Evolutionary conservation across 1,284 basidiomycete species (phyloP).

Genomic region (Malassezia furfur): DNA sequence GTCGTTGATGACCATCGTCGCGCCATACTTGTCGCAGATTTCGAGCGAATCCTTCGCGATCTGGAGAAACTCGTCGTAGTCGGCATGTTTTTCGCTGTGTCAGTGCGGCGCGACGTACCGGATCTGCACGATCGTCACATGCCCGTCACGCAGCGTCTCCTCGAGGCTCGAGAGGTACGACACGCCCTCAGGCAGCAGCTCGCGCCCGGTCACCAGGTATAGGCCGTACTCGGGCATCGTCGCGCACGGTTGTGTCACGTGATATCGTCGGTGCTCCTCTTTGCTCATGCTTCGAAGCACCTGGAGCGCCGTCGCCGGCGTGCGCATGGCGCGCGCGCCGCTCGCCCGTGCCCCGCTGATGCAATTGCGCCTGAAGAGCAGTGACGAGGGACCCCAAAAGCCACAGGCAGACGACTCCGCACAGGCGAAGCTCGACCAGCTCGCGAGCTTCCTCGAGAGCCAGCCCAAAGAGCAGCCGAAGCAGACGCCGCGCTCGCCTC

Average conservation of each 20-base stretch:
- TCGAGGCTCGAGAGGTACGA: constrained; percentile 67
- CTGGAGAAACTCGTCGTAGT: constrained; percentile 58
- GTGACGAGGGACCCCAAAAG: neutral
- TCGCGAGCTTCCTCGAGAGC: constrained; percentile 17
- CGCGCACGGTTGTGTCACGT: neutral
- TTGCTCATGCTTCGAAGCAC: constrained; percentile 1
- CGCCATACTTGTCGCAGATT: constrained; percentile 68
- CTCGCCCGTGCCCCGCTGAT: neutral
- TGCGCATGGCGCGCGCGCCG: constrained; percentile 1
- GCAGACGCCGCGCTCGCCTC: neutral
- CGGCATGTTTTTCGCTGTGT: constrained; percentile 25
- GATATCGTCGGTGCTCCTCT: neutral
- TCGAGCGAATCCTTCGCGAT: constrained; percentile 64
- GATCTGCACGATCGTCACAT: constrained; percentile 74
- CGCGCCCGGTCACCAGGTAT: constrained; percentile 69
- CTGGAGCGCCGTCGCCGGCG: neutral
- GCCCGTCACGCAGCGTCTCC: constrained; percentile 69
- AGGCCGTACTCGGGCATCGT: constrained; percentile 27
- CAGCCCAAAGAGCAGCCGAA: constrained; percentile 8
- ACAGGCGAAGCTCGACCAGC: constrained; percentile 15
- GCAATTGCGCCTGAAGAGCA: constrained; percentile 1
- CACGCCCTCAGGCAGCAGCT: constrained; percentile 62
- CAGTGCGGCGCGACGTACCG: constrained; percentile 9
- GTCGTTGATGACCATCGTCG: constrained; percentile 76
- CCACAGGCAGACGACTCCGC: neutral